Base-by-base conservation (phyloP, 2,329 filamentous ascomycete species). In the Calonectria leucothoes region DNA sequence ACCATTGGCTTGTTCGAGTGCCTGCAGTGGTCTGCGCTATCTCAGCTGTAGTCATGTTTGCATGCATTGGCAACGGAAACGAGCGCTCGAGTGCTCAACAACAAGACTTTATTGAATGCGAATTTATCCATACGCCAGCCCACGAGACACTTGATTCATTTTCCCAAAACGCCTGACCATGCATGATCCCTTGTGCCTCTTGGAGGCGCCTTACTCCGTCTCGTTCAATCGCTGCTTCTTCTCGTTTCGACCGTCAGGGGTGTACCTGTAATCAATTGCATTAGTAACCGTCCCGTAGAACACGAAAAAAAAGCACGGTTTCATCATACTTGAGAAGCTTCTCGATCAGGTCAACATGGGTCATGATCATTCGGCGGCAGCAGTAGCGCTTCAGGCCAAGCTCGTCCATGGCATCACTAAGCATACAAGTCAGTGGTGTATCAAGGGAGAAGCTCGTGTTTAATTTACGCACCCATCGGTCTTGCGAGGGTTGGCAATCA, bases 291-390 rank as follows among this genome's bases (percentile, higher is more conserved):
- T 4, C 25, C 23, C 23, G 27, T 4, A 10, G 6, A 45, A 14
- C 10, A 17, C 20, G 20, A 42, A 27, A 29, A 5, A 11, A 55
- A 31, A 29, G 42, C n/a, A 39, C 29, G 23, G 48, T 39, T 35
- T 49, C 29, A 45, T 69, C 91, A 80, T 93, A 98, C 94, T 96
- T 95, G 78, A 99, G 92, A 65, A 99, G 92, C 88, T 99, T 99
- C 90, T 99, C 97, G 81, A 99, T 98, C 75, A 99, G 89, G 85
- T 99, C 97, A 81, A 99, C 97, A 86, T 99, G 97, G 73, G 97
- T 99, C 94, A 99, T 98, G 85, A 99, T 93, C 97, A 99, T 99
- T 82, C 97, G 94, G 80, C 97, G 94, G 88, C 97, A 99, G 91
- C 97, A 99, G 89, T 99, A 99, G 80, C 97, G 92, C 86, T 95